Evolutionary conservation across 129 eudicot genomes (phyloP).

Genomic region (Chrysanthemum seticuspe): DNA sequence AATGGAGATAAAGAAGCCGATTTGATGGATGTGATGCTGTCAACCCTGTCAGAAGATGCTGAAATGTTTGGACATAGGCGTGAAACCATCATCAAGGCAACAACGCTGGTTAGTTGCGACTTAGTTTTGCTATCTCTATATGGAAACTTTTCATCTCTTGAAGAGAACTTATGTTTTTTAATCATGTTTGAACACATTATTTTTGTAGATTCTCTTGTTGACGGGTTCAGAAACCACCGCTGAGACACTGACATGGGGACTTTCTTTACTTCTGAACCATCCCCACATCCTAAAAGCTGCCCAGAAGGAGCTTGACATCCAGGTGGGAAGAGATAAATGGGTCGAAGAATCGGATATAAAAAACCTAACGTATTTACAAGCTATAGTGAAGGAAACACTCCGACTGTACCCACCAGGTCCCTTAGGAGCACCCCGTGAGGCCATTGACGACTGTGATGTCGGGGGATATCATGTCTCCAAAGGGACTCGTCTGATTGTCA

Average conservation of each 20-base stretch:
- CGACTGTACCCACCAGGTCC: conserved; percentile 67
- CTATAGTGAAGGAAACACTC: conserved; percentile 50
- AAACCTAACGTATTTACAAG: conserved; percentile 34
- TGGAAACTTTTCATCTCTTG: too few species aligned
- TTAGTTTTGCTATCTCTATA: too few species aligned
- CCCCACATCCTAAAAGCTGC: conserved; percentile 28
- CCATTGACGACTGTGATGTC: conserved; percentile 40
- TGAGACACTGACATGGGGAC: conserved; percentile 50
- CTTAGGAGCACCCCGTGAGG: conserved; percentile 43
- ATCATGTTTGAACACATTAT: too few species aligned
- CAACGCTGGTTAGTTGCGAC: conserved; percentile 28
- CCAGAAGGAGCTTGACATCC: conserved; percentile 26
- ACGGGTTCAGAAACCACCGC: conserved; percentile 53
- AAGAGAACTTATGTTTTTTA: too few species aligned
- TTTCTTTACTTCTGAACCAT: conserved; percentile 44
- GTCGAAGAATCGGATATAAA: conserved; percentile 47
- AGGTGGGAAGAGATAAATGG: conserved; percentile 39
- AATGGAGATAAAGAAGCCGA: background rate
- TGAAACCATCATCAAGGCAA: conserved; percentile 47
- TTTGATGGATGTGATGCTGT: conserved; percentile 7
- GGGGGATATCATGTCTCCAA: conserved; percentile 32
- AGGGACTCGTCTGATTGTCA: conserved; percentile 48
- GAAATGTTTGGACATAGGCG: conserved; percentile 16
- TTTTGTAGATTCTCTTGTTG: conserved; percentile 13
- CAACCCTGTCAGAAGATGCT: conserved; percentile 11